phyloP scores from a whole-genome alignment of 192 early-diverging fungal genomes.

The Umbelopsis vinacea region DNA sequence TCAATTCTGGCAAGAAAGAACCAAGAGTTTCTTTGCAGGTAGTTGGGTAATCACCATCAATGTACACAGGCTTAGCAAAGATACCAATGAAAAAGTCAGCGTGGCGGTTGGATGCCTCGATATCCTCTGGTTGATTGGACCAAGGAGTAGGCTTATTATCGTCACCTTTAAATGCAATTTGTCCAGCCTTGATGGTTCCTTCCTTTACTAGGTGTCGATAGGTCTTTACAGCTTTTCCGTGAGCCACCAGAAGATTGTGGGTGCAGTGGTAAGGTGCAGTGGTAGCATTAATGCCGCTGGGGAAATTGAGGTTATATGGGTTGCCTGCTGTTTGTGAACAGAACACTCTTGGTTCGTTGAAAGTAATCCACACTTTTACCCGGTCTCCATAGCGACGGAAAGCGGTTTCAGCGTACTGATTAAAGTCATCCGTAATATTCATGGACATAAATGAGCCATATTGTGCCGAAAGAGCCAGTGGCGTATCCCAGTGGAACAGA shows the following conservation, averaged over 20 bases:
- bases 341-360: constrained; percentile 6
- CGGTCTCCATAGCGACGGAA: constrained; percentile 11
- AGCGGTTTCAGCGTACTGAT: not conserved
- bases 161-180: constrained; percentile 2
- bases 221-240: not conserved
- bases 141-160: constrained; percentile 19
- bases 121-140: not conserved
- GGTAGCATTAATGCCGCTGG: not conserved
- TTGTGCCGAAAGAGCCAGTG: constrained; percentile 8
- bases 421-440: not conserved
- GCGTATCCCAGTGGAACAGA: constrained; percentile 13
- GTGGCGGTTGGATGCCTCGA: constrained; percentile 8
- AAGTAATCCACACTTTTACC: constrained; percentile 4
- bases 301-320: not conserved
- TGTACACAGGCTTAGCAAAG: constrained; percentile 16
- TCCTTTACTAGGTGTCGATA: not conserved
- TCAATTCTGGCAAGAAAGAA: not conserved
- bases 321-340: constrained; percentile 1
- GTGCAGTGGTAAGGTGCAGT: constrained; percentile 16
- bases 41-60: constrained; percentile 5
- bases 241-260: constrained; percentile 8
- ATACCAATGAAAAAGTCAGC: constrained; percentile 19
- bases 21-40: constrained; percentile 17
- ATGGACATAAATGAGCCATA: not conserved
- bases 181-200: constrained; percentile 6